Base-by-base conservation (phyloP, 345 rosid species). In the Hibiscus tridactylites region DNA sequence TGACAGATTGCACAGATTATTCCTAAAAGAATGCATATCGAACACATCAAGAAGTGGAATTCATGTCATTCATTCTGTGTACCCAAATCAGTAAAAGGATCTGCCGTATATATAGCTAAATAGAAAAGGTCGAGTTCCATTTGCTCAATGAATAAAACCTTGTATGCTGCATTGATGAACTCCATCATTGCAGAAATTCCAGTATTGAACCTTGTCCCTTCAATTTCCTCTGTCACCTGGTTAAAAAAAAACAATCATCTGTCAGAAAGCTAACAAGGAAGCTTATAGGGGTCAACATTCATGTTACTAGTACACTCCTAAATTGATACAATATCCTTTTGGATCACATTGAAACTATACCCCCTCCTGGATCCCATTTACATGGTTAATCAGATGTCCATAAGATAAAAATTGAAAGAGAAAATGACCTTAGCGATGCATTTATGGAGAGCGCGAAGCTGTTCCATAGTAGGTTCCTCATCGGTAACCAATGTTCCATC, bases 141-240 rank as follows among this genome's bases (percentile, higher is more conserved):
- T 57, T 68, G 17, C 60, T 21, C 42, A 29, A 50, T 10, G 19
- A 8, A 37, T 73, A 65, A 52, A 60, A 93, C 97, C 98, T 94
- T 94, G 65, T 87, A 90, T 1, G 96, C 92, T 0, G 96, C 91
- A 78, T 91, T 94, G 68, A 90, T 65, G 80, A 94, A 94, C 85
- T 90, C 98, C 98, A 94, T 94, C 97, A 94, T 91, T 71, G 96
- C 93, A 60, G 97, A 94, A 76, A 91, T 91, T 68, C 96, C 97
- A 0, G 98, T 91, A 84, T 91, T 94, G 78, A 94, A 94, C 77
- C 98, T 66, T 24, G 96, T 94, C 44, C 87, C 95, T 85, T 91
- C 96, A 21, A 85, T 85, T 83, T 94, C 98, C 79, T 94, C 97
- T 0, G 88, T 87, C 61, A 94, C 95, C 98, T 91, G 84, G 4